phyloP scores from a whole-genome alignment of 176 grass and related monocot species.

The Urochloa ruziziensis region DNA sequence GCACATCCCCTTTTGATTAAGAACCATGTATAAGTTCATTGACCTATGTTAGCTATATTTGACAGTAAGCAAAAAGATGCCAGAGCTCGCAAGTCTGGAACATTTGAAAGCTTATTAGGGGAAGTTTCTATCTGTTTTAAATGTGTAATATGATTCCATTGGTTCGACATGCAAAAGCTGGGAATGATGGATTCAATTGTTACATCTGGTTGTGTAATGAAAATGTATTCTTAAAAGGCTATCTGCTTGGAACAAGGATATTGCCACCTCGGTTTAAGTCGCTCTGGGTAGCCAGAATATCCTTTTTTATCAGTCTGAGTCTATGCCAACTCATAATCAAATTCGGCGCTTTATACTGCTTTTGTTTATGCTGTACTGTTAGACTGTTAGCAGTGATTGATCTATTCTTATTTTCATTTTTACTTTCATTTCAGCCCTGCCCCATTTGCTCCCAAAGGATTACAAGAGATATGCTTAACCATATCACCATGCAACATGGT shows the following conservation, averaged over 20 bases:
- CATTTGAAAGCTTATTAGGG: background rate
- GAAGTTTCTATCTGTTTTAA: background rate
- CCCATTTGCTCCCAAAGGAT: slow-evolving; percentile 91
- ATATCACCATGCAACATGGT: slow-evolving; percentile 87
- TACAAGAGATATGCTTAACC: slow-evolving; percentile 95
- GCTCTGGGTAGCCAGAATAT: background rate
- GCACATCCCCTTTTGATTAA: background rate
- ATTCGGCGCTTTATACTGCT: background rate
- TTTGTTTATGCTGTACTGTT: background rate
- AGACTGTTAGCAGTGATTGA: background rate
- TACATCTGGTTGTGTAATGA: background rate
- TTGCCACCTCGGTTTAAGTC: background rate
- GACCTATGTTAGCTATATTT: background rate
- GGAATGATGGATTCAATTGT: background rate
- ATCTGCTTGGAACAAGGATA: background rate
- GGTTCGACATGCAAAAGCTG: background rate
- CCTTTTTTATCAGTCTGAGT: background rate
- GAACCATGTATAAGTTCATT: background rate
- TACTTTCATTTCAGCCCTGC: slow-evolving; percentile 64
- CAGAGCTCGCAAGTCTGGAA: background rate
- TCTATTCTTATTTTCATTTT: slow-evolving; percentile 17
- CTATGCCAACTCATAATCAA: background rate
- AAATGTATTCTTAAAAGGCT: background rate
- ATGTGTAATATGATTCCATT: background rate
- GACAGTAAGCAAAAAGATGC: background rate